A percentile compares a stretch with the other conserved stretches of the same genome.
These are phyloP conservation scores for Inosperma sp. DNA, from an alignment of 768 basidiomycete species.

Conservation along the genomic window DNA sequence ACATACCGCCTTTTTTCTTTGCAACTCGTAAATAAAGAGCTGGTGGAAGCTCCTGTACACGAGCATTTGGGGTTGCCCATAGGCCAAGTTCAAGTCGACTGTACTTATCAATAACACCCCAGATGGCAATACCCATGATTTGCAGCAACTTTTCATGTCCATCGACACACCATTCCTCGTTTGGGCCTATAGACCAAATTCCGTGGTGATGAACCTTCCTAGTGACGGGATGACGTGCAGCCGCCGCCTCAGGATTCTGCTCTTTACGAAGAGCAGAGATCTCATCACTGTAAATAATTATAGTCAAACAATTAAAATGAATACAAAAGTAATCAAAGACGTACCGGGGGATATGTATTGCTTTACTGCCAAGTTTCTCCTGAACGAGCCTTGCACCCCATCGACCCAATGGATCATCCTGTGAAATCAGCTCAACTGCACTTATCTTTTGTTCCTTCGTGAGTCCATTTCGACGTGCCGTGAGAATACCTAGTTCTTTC, in stretches of 20 bases:
- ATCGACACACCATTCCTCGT: constrained; percentile 28
- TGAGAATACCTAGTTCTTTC: no score
- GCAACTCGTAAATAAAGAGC: constrained; percentile 15
- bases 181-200: constrained; percentile 22
- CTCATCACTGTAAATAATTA: no score
- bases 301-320: no score
- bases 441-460: no score
- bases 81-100: constrained; percentile 21
- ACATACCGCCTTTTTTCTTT: constrained; percentile 15
- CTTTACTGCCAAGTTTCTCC: no score
- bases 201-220: constrained; percentile 20
- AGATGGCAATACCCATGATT: constrained; percentile 24
- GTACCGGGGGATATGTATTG: no score
- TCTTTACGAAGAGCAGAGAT: no score
- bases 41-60: constrained; percentile 14
- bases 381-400: no score
- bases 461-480: no score
- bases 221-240: constrained; percentile 17
- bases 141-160: constrained; percentile 27
- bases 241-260: constrained; percentile 10
- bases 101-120: constrained; percentile 22
- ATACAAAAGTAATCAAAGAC: no score
- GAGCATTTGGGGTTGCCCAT: constrained; percentile 14
- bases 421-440: no score
- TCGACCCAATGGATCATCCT: no score